These are phyloP conservation scores for Phragmites australis DNA, from an alignment of 176 grass and related monocot genomes.

Conservation along the genomic window DNA sequence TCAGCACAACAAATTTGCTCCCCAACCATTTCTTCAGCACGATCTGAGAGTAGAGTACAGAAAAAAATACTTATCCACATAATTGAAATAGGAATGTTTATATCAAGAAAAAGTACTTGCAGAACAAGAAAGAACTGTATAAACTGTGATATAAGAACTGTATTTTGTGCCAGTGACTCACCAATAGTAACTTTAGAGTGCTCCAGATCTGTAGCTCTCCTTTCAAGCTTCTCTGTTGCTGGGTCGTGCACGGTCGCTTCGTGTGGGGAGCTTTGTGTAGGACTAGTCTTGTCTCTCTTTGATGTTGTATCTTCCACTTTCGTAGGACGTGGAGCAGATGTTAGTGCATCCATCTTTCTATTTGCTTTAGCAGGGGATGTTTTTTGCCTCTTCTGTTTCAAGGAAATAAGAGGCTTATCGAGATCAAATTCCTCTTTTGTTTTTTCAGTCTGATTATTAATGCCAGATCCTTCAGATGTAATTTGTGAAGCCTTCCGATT, in stretches of 20 bases:
- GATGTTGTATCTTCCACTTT: constrained; percentile 16
- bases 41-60: constrained; percentile 33
- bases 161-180: constrained; percentile 33
- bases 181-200: constrained; percentile 30
- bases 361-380: constrained; percentile 31
- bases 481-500: constrained; percentile 33
- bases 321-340: constrained; percentile 14
- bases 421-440: constrained; percentile 48
- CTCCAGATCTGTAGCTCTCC: constrained; percentile 7
- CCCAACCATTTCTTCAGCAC: constrained; percentile 20
- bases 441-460: constrained; percentile 12
- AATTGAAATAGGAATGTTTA: constrained; percentile 4
- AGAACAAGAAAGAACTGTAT: constrained; percentile 7
- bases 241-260: constrained; percentile 7
- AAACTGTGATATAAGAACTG: constrained; percentile 23
- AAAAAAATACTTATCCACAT: constrained; percentile 19
- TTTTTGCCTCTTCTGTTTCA: constrained; percentile 51
- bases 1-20: constrained; percentile 20
- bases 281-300: not conserved
- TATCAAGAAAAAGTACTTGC: constrained; percentile 14
- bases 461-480: constrained; percentile 29
- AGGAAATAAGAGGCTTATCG: constrained; percentile 56
- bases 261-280: constrained; percentile 5
- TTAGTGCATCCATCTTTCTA: constrained; percentile 8
- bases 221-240: not conserved